These are phyloP conservation scores for Emmonsia crescens DNA, from an alignment of 2,329 filamentous ascomycete genomes.

Conservation along the genomic window DNA sequence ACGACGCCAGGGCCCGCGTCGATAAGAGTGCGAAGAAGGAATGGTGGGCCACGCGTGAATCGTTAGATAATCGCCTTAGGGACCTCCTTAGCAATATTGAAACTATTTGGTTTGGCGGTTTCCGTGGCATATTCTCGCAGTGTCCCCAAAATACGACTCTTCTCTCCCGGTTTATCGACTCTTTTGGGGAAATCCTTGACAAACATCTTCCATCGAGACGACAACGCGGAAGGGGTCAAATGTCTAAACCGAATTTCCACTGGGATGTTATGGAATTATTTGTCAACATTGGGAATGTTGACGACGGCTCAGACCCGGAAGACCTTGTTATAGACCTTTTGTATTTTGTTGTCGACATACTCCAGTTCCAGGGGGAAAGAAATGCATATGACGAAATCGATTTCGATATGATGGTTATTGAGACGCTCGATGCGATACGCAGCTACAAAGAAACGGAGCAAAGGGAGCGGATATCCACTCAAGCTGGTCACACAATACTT, in stretches of 20 bases:
- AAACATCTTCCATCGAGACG: slow-evolving; percentile 74
- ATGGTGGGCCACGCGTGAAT: slow-evolving; percentile 84
- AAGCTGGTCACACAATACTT: slow-evolving; percentile 61
- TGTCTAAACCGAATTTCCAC: slow-evolving; percentile 46
- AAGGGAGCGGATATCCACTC: slow-evolving; percentile 16
- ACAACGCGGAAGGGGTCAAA: slow-evolving; percentile 46
- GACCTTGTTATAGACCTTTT: slow-evolving; percentile 84
- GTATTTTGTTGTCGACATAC: slow-evolving; percentile 91
- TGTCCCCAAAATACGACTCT: slow-evolving; percentile 51
- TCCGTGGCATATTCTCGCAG: slow-evolving; percentile 85
- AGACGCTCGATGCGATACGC: slow-evolving; percentile 72
- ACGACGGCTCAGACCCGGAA: slow-evolving; percentile 64
- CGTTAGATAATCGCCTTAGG: slow-evolving; percentile 64
- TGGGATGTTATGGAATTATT: slow-evolving; percentile 74
- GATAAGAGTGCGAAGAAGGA: slow-evolving; percentile 63
- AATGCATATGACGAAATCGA: slow-evolving; percentile 98
- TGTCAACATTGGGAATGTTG: slow-evolving; percentile 67
- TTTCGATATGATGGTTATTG: slow-evolving; percentile 82
- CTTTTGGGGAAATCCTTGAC: slow-evolving; percentile 68
- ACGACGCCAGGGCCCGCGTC: slow-evolving; percentile 59
- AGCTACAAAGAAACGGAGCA: slow-evolving; percentile 53
- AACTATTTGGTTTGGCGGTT: slow-evolving; percentile 88
- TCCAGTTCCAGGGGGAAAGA: slow-evolving; percentile 90
- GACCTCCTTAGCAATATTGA: slow-evolving; percentile 78
- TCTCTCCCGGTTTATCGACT: slow-evolving; percentile 63